Evolutionary conservation across 164 flowering plant genomes (phyloP).

Genomic region (Piper longum): DNA sequence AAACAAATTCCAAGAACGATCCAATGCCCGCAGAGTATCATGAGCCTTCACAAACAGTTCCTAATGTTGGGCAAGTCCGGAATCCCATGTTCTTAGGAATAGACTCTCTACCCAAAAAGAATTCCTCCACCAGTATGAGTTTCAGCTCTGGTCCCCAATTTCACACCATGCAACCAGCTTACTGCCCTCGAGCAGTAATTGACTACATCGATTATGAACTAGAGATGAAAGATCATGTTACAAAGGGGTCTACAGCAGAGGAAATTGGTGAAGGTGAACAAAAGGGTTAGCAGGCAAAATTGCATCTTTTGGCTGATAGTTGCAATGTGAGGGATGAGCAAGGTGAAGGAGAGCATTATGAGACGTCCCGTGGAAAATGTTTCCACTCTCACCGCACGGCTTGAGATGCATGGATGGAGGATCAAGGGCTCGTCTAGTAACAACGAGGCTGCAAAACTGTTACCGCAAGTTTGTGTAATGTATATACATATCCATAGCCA

Average conservation of each 20-base stretch:
- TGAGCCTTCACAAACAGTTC: no score
- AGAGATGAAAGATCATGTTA: background rate
- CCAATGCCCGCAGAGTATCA: no score
- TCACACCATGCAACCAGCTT: constrained; percentile 3
- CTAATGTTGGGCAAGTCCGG: no score
- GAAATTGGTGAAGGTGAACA: background rate
- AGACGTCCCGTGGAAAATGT: constrained; percentile 28
- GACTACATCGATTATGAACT: constrained; percentile 13
- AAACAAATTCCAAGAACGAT: no score
- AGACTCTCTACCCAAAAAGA: background rate
- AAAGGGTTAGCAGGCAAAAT: constrained; percentile 5
- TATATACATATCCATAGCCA: no score
- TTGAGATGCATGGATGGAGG: constrained; percentile 25
- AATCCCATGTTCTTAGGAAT: no score
- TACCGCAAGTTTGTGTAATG: no score
- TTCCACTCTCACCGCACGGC: constrained; percentile 39
- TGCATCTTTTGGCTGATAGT: constrained; percentile 44
- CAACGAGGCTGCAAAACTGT: background rate
- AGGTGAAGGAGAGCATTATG: constrained; percentile 14
- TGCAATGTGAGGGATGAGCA: constrained; percentile 22
- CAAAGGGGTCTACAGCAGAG: background rate
- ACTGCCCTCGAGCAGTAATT: constrained; percentile 39
- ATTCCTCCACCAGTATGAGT: background rate
- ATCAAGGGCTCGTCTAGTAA: background rate
- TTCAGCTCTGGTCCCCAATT: background rate